Evolutionary conservation across 176 grass and related monocot genomes (phyloP).

Genomic region (Juncus inflexus): DNA sequence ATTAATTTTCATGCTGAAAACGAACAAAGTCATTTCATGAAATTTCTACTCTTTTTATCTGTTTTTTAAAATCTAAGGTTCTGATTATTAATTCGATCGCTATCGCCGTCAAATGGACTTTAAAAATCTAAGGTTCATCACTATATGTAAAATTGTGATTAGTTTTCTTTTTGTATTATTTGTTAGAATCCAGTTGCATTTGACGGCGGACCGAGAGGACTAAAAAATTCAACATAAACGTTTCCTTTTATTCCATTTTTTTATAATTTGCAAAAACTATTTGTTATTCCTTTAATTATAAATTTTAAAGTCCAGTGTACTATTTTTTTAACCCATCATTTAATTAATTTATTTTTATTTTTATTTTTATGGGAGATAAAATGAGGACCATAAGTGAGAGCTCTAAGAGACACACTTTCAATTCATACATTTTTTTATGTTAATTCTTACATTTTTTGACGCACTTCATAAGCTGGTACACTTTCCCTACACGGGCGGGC

Average conservation of each 20-base stretch:
- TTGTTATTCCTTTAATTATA: slow-evolving; percentile 10
- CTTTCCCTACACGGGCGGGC: slow-evolving; percentile 68
- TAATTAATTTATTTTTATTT: no score
- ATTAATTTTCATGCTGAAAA: no score
- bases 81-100: no score
- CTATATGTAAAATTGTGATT: no score
- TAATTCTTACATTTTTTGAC: slow-evolving; percentile 21
- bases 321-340: neutral
- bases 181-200: slow-evolving; percentile 60
- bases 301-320: slow-evolving; percentile 41
- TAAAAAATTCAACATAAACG: slow-evolving; percentile 37
- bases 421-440: neutral
- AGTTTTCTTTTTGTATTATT: neutral
- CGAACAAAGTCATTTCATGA: no score
- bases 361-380: no score
- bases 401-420: slow-evolving; percentile 19
- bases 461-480: slow-evolving; percentile 77
- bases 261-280: slow-evolving; percentile 12
- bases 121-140: slow-evolving; percentile 78
- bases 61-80: no score
- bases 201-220: slow-evolving; percentile 45
- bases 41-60: no score
- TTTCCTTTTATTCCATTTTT: slow-evolving; percentile 24
- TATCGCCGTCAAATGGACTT: slow-evolving; percentile 34
- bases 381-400: slow-evolving; percentile 5